Base-by-base conservation (phyloP, 2,329 filamentous ascomycete species). In the Pseudocercospora musae region DNA sequence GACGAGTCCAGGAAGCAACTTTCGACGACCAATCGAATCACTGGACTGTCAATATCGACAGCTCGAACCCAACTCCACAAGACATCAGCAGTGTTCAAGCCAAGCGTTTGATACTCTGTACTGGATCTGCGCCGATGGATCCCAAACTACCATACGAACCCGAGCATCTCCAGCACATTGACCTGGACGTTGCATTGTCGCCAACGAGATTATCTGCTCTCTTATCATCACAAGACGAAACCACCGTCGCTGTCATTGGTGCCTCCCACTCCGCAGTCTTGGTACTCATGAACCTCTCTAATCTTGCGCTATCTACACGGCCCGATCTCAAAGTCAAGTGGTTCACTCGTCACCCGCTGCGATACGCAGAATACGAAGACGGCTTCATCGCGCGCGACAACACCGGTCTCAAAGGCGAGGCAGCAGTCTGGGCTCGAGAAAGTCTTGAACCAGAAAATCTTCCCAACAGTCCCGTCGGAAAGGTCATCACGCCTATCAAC, bases 331-430 rank as follows among this genome's bases (percentile, higher is more conserved):
- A 78, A 29, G 78, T 88, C 58, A 84, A 83, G 68, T 88, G 86
- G 86, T 87, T 88, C 73, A 85, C 74, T 78, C 29, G 86, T n/a
- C 82, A 86, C 67, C 74, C 79, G 0, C 78, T 88, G 9, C 82
- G 84, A 23, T 89, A 88, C 65, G 86, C 86, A 15, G 81, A 85
- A 68, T 84, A 82, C 71, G 84, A 79, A 74, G 85, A 86, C 64
- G 84, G 83, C 61, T 88, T 86, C 85, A 87, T 88, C 62, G 74
- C 86, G 25, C 81, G 84, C 58, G 86, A 89, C 70, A 89, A 88
- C 73, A 88, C 86, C 0, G 86, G 86, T 2, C 78, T 89, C 27
- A 88, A 89, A 72, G 86, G 86, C 20, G 77, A 80, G 40, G 85
- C 84, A 0, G 86, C 86, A 0, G 77, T 79, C 4, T 89, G 85